Base-by-base conservation (phyloP, 768 basidiomycete species). In the Peribolospora baueri region DNA sequence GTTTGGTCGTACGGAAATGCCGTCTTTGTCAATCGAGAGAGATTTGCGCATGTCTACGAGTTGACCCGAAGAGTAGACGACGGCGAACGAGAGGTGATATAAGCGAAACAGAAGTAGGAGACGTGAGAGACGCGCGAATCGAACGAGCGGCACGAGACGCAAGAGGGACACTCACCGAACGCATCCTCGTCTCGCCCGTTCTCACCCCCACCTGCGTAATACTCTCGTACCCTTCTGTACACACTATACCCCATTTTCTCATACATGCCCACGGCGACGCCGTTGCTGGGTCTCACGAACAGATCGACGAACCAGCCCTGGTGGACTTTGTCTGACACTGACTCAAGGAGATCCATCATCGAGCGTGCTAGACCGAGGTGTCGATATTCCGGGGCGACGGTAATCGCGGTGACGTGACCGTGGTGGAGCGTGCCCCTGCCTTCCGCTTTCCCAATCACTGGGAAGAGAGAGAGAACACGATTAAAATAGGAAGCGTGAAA, bases 401-500 rank as follows among this genome's bases (percentile, higher is more conserved):
- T 86, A 51, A 98, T 72, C 0, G 90, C 90, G 0, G 91, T 95
- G 62, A 97, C 80, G 64, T 97, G 93, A 0, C 87, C 91, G 63
- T 70, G 70, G 56, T 64, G 65, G 9, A 62, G 60, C 11, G 68
- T 56, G 0, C 72, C 71, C 5, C 67, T 59, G 2, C 88, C 87
- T 67, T 93, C 87, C 1, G 88, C 85, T 63, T 97, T 98, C 37
- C 87, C 88, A 52, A 98, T 73, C 61, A 95, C 93, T 95, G 62
- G 42, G 14, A 3, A 49, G 56, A 45, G 42, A 42, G 48, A 3
- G 37, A 39, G 3, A 13, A 46, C 47, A 7, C 38, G 5, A 14
- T 37, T 4, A 46, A 37, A 14, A 11, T 9, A 38, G 49, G 7
- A 54, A 43, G 53, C 41, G 25, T 64, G 37, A 14, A 37, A 36